Percentiles rank a stretch among this genome's conserved stretches.
Evolutionary conservation across 169 alveolate species (phyloP).

Genomic region (Hammondia hammondi): DNA sequence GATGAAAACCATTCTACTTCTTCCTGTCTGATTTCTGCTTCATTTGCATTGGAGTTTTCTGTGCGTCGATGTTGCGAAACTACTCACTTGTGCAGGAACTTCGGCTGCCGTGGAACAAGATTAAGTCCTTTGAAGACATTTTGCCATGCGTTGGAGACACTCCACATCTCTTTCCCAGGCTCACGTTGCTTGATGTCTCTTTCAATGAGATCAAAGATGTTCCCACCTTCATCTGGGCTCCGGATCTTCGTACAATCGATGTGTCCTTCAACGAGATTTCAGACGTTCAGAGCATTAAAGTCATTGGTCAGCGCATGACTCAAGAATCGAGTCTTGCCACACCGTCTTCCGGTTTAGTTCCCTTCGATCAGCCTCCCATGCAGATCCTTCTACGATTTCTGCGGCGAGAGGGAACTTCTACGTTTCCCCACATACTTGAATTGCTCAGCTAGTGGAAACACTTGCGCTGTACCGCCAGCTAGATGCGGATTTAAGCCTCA

Average conservation of each 20-base stretch:
- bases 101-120: constrained; percentile 28
- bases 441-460: no score
- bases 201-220: constrained; percentile 25
- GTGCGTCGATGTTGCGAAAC: background rate
- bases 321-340: no score
- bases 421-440: no score
- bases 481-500: no score
- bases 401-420: no score
- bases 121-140: background rate
- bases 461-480: no score
- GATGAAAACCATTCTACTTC: no score
- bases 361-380: no score
- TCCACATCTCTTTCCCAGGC: background rate
- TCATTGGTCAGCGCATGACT: background rate
- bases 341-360: no score
- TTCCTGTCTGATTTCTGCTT: no score
- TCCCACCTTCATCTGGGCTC: background rate
- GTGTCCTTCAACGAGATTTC: background rate
- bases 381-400: no score
- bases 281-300: background rate
- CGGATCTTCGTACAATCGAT: constrained; percentile 4
- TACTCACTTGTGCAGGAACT: background rate
- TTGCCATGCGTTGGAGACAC: background rate
- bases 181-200: background rate
- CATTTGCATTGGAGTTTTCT: background rate